Evolutionary conservation across 164 flowering plant genomes (phyloP).

Genomic region (Akebia trifoliata): DNA sequence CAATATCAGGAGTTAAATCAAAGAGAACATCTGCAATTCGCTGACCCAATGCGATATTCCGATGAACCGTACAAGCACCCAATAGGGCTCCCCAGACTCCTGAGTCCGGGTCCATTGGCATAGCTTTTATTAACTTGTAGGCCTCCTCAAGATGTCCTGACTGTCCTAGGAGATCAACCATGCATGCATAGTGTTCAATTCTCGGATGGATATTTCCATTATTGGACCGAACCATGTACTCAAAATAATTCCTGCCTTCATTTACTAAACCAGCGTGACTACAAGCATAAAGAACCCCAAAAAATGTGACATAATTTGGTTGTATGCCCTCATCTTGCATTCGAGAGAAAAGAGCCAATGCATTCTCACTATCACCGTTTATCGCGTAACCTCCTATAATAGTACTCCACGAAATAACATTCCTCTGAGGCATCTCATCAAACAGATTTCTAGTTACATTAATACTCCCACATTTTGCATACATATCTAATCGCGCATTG

Average conservation of each 20-base stretch:
- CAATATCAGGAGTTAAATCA: conserved; percentile 28
- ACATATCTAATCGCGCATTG: conserved; percentile 39
- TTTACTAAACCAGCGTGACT: conserved; percentile 39
- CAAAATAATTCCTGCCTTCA: conserved; percentile 31
- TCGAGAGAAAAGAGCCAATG: conserved; percentile 28
- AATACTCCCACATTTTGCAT: conserved; percentile 33
- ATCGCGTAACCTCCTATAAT: conserved; percentile 41
- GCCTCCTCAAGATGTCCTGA: conserved; percentile 46
- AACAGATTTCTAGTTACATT: conserved; percentile 29
- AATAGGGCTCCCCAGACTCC: conserved; percentile 42
- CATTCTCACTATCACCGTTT: conserved; percentile 34
- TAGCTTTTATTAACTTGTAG: conserved; percentile 24
- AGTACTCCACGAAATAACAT: conserved; percentile 45
- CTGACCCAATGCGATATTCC: conserved; percentile 32
- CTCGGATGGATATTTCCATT: conserved; percentile 26
- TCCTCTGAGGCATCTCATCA: conserved; percentile 27
- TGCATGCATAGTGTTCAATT: conserved; percentile 42
- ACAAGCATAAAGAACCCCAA: conserved; percentile 39
- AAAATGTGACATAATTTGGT: conserved; percentile 40
- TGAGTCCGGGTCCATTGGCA: conserved; percentile 38
- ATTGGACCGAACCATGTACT: conserved; percentile 25
- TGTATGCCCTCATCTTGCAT: conserved; percentile 30
- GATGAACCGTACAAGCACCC: conserved; percentile 37
- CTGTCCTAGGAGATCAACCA: conserved; percentile 50
- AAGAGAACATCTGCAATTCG: conserved; percentile 34